Percentiles rank a stretch among this genome's conserved stretches.
phyloP scores from a whole-genome alignment of 139 green algal genomes.

The Chlamydomonas sphaeroides region DNA sequence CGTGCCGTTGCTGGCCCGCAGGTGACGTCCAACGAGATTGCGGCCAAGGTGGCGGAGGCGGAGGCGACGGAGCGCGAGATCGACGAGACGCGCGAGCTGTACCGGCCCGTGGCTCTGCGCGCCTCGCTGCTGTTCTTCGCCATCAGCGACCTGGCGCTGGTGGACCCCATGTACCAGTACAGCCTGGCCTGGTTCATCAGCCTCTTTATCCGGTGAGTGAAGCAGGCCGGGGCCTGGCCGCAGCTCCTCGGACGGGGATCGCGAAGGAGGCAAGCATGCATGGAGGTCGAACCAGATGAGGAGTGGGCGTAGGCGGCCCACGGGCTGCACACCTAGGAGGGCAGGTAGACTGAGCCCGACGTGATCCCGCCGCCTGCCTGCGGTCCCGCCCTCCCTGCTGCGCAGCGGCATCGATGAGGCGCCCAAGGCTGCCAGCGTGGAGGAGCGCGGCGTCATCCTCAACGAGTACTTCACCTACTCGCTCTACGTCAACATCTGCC shows the following conservation, averaged over 20 bases:
- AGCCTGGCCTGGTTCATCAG: constrained; percentile 58
- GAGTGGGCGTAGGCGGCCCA: no score
- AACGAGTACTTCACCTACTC: constrained; percentile 86
- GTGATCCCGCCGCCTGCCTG: neutral
- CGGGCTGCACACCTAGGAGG: no score
- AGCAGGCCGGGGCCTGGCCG: neutral
- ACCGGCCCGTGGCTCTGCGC: constrained; percentile 76
- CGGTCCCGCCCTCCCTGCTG: neutral
- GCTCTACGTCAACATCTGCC: constrained; percentile 86
- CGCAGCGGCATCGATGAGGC: constrained; percentile 65
- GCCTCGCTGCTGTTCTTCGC: constrained; percentile 84
- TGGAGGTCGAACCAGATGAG: no score
- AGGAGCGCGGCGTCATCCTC: constrained; percentile 68
- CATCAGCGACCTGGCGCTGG: constrained; percentile 78
- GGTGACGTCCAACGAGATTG: constrained; percentile 78
- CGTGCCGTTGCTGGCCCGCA: constrained; percentile 31
- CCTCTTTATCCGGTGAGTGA: constrained; percentile 44
- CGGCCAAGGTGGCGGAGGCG: constrained; percentile 75
- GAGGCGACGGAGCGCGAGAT: constrained; percentile 80
- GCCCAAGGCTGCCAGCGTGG: constrained; percentile 57
- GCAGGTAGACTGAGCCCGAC: no score
- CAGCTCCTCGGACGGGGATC: no score
- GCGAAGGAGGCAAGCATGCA: no score
- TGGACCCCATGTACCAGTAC: constrained; percentile 90
- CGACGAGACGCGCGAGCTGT: constrained; percentile 78